Percentiles rank a stretch among this genome's conserved stretches.
phyloP scores from a whole-genome alignment of 2,329 filamentous ascomycete species.

The Talaromyces sp. region DNA sequence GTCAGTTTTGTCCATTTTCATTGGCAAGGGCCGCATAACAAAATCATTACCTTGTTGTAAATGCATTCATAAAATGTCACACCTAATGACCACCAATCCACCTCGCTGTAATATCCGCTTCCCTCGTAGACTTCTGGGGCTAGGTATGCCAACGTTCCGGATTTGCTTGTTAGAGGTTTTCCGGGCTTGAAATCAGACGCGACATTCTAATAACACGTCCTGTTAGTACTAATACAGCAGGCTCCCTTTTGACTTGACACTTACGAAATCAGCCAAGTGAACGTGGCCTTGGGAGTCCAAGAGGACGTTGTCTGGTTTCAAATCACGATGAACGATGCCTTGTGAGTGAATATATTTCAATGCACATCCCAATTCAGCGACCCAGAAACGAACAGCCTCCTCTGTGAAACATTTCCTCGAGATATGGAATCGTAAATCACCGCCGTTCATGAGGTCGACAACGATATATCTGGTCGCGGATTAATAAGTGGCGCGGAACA shows the following conservation, averaged over 20 bases:
- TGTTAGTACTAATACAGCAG: slow-evolving; percentile 13
- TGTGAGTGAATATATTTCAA: slow-evolving; percentile 80
- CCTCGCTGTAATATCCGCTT: slow-evolving; percentile 80
- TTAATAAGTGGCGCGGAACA: slow-evolving; percentile 18
- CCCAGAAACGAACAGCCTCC: slow-evolving; percentile 95
- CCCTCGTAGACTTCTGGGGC: slow-evolving; percentile 93
- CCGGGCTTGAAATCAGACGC: slow-evolving; percentile 85
- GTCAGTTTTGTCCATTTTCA: not conserved
- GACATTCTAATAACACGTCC: slow-evolving; percentile 64
- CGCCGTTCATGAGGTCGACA: slow-evolving; percentile 96
- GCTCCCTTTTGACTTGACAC: slow-evolving; percentile 29
- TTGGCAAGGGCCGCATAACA: not conserved
- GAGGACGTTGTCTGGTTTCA: slow-evolving; percentile 89
- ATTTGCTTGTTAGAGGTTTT: slow-evolving; percentile 87
- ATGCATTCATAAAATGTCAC: slow-evolving; percentile 99
- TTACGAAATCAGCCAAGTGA: slow-evolving; percentile 93
- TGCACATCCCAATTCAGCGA: slow-evolving; percentile 88
- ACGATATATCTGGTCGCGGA: slow-evolving; percentile 68
- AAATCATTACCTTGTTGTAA: slow-evolving; percentile 71
- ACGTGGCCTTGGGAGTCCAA: slow-evolving; percentile 88
- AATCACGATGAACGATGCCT: slow-evolving; percentile 83
- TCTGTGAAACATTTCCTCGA: slow-evolving; percentile 97
- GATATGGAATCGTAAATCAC: slow-evolving; percentile 95
- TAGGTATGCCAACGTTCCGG: slow-evolving; percentile 90
- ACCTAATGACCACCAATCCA: slow-evolving; percentile 98